phyloP scores from a whole-genome alignment of 1,284 basidiomycete genomes.

The Moesziomyces antarcticus region DNA sequence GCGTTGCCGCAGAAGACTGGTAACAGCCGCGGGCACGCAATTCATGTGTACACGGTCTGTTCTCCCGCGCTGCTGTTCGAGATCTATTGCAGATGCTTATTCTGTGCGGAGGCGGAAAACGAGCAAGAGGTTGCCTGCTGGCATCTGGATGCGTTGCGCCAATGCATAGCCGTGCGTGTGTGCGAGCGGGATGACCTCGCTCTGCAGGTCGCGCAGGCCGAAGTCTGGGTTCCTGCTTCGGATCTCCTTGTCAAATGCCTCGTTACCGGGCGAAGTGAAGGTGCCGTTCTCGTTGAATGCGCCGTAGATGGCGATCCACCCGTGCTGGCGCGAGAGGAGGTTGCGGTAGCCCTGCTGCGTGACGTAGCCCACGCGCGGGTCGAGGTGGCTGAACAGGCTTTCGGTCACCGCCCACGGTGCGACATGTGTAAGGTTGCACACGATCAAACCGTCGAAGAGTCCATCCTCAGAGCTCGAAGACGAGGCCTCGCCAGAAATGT shows the following conservation, averaged over 20 bases:
- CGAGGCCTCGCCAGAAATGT: constrained; percentile 8
- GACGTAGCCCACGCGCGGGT: constrained; percentile 33
- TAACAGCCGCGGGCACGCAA: not conserved
- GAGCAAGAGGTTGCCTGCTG: constrained; percentile 44
- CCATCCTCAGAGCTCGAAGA: constrained; percentile 4
- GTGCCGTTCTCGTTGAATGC: constrained; percentile 48
- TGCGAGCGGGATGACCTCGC: constrained; percentile 38
- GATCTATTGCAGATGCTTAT: constrained; percentile 1
- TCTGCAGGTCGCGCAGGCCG: constrained; percentile 48
- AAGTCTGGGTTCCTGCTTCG: constrained; percentile 33
- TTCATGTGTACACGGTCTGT: not conserved
- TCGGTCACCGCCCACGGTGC: constrained; percentile 41
- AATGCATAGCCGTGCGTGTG: constrained; percentile 38
- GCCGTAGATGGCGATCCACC: constrained; percentile 53
- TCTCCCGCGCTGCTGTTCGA: not conserved
- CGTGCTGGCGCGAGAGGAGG: constrained; percentile 14
- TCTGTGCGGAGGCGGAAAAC: constrained; percentile 24
- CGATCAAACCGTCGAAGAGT: constrained; percentile 41
- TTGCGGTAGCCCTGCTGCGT: constrained; percentile 30
- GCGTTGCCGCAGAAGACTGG: constrained; percentile 32
- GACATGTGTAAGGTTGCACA: constrained; percentile 49
- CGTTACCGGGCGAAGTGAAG: constrained; percentile 37
- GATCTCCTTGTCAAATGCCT: constrained; percentile 47
- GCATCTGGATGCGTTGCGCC: constrained; percentile 36
- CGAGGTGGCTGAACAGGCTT: constrained; percentile 44